Percentiles rank a stretch among this genome's conserved stretches.
These are phyloP conservation scores for Fraxinus anomala DNA, from an alignment of 257 asterid species.

Conservation along the genomic window DNA sequence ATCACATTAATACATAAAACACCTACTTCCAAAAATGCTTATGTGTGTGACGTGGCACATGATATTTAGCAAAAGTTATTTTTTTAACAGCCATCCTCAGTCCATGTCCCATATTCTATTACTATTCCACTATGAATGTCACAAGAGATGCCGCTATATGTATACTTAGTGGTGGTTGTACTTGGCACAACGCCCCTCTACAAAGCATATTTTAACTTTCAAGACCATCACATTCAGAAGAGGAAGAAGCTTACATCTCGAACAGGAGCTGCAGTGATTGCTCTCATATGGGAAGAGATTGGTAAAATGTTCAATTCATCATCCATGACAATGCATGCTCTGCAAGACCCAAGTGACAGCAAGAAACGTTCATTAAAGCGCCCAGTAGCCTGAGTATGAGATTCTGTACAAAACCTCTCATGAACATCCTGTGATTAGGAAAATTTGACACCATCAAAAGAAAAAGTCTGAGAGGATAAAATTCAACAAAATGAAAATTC, in stretches of 20 bases:
- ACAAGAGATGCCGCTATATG: not conserved
- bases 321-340: constrained; percentile 92
- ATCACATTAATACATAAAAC: constrained; percentile 21
- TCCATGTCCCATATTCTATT: not conserved
- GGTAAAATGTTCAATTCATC: constrained; percentile 92
- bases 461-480: not conserved
- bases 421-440: constrained; percentile 83
- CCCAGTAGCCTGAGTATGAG: constrained; percentile 75
- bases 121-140: not conserved
- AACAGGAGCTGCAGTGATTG: constrained; percentile 53
- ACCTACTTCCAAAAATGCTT: not conserved
- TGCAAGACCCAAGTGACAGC: constrained; percentile 89
- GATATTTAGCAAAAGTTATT: not conserved
- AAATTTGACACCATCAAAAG: constrained; percentile 28
- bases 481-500: not conserved
- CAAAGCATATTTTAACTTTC: not conserved
- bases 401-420: constrained; percentile 90
- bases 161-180: constrained; percentile 4
- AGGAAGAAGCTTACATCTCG: constrained; percentile 56
- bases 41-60: not conserved
- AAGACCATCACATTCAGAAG: constrained; percentile 12
- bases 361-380: constrained; percentile 96
- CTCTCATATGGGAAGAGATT: constrained; percentile 89
- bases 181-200: constrained; percentile 12
- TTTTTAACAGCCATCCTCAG: not conserved